Evolutionary conservation across 2,329 filamentous ascomycete genomes (phyloP), one percentile per base, ranked within the genome.

Genomic region (Fusarium secorum): DNA sequence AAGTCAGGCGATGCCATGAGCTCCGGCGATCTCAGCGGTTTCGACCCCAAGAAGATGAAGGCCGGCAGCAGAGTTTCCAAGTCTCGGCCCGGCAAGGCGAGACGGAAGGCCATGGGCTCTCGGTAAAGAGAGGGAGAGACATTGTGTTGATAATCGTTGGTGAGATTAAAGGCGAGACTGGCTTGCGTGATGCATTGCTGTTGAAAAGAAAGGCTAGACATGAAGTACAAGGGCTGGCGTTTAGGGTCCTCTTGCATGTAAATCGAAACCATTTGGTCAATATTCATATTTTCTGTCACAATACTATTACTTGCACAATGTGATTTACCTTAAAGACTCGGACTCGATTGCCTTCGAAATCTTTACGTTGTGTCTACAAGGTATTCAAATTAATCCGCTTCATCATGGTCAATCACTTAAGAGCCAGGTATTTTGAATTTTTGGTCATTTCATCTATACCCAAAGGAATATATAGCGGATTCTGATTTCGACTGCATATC

Each of bases 1-100:
- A 99, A 99, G 89, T 97, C 94, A 67, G 94, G 94, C 74, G 95
- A 98, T 81, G 94, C 95, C 52, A 79, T 87, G 68, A 97, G 93
- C 72, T 94, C 90, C 49, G 91, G 89, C 67, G 96, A 99, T 80
- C 83, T 97, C 74, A 89, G 89, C 68, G 89, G 88, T 3, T 98
- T 97, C 84, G 94, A 91, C 59, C 87, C 86, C 39, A 94, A 91
- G 85, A 92, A 77, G 83, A 97, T 97, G 93, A 97, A 97, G 86
- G 86, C 84, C 20, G 78, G 80, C 22, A 76, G 79, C 58, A 82
- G 79, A 73, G 79, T 79, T 30, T 72, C 77, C 61, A 85, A 85
- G 78, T 75, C 82, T 66, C 78, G 86, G 66, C 79, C 83, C 28
- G 86, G 87, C 32, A 89, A 89, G 82, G 83, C 78, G 49, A 81